Percentiles rank a stretch among this genome's conserved stretches.
Conservation (phyloP, 441 rosid species). For the Gossypium lobatum region DNA sequence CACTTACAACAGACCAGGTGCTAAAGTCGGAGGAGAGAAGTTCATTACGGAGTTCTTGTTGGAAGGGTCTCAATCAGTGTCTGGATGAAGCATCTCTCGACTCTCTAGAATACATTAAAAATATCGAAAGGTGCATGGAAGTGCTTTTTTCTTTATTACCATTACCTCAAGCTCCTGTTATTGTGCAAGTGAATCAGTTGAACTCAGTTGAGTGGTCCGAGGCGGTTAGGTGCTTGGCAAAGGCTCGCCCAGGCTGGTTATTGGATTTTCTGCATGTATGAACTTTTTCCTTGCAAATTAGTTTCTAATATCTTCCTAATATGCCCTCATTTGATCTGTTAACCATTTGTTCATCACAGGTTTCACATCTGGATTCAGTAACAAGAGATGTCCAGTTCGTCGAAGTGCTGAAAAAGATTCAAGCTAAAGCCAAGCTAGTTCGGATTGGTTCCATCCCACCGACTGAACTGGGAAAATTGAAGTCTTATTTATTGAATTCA, state of each 20-base stretch:
- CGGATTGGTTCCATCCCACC: constrained; percentile 48
- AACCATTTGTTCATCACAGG: constrained; percentile 28
- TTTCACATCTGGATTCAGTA: constrained; percentile 41
- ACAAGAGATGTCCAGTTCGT: constrained; percentile 24
- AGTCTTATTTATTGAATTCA: constrained; percentile 56
- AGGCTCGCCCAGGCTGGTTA: constrained; percentile 63
- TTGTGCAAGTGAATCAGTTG: constrained; percentile 21
- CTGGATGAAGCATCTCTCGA: constrained; percentile 64
- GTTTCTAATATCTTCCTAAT: not conserved
- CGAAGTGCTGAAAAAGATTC: constrained; percentile 52
- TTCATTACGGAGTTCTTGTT: constrained; percentile 55
- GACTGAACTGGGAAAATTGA: constrained; percentile 60
- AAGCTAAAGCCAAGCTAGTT: constrained; percentile 70
- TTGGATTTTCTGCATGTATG: constrained; percentile 67
- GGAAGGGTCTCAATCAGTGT: constrained; percentile 76
- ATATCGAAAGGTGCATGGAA: constrained; percentile 65
- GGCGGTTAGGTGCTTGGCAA: constrained; percentile 66
- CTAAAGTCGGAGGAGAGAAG: constrained; percentile 42
- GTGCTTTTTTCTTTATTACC: constrained; percentile 63
- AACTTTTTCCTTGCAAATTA: constrained; percentile 6
- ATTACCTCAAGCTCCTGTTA: constrained; percentile 28
- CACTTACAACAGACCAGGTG: constrained; percentile 35
- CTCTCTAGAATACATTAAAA: constrained; percentile 43
- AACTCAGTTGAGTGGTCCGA: constrained; percentile 53
- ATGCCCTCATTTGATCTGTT: not conserved